Conservation (phyloP, 257 asterid species). For the Solanum chiquidenum region DNA sequence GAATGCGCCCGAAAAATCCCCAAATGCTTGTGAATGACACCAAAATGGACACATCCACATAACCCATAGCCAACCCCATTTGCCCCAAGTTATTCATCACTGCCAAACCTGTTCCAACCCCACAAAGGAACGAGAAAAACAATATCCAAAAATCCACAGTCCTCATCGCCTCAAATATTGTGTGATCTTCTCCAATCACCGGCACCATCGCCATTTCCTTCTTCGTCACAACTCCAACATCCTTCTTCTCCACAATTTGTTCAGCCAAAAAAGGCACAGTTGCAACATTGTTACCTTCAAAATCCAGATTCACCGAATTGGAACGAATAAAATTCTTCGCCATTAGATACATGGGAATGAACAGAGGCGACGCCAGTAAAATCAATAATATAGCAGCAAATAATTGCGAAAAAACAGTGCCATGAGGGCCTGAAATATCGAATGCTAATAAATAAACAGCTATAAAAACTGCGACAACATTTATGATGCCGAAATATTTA, state of each 20-base stretch:
- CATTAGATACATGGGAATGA: constrained; percentile 1
- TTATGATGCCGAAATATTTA: constrained; percentile 1
- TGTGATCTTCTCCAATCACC: constrained; percentile 9
- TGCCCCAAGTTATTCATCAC: constrained; percentile 14
- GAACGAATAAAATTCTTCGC: not conserved
- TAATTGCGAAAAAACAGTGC: not conserved
- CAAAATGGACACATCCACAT: constrained; percentile 11
- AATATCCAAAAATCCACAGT: constrained; percentile 11
- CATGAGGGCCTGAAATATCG: constrained; percentile 15
- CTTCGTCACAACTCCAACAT: not conserved
- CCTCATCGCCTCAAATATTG: constrained; percentile 4
- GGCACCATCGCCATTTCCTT: not conserved
- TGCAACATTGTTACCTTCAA: not conserved
- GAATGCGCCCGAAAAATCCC: constrained; percentile 15
- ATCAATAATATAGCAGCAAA: constrained; percentile 1
- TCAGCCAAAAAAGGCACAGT: not conserved
- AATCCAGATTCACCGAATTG: not conserved
- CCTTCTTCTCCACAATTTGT: not conserved
- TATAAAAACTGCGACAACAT: not conserved
- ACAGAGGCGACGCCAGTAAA: constrained; percentile 4
- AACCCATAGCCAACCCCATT: constrained; percentile 14
- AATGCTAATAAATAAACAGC: constrained; percentile 1
- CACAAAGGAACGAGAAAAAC: constrained; percentile 17
- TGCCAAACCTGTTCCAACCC: constrained; percentile 14
- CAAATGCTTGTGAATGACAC: constrained; percentile 14